Evolutionary conservation across 2,329 filamentous ascomycete species (phyloP).

Genomic region (Septoria petroselini): DNA sequence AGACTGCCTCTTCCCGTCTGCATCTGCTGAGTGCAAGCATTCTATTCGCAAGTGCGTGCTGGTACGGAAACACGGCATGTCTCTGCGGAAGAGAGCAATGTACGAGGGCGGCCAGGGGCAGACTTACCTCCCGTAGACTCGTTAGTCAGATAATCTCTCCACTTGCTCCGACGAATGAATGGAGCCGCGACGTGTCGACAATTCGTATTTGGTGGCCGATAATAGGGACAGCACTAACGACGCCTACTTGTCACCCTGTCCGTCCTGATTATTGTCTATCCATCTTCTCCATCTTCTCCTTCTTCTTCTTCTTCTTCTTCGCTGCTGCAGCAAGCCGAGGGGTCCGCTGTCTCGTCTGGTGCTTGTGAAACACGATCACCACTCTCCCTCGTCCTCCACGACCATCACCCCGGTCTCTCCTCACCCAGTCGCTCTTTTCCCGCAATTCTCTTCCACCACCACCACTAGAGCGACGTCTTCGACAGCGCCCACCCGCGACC

Average conservation of each 20-base stretch:
- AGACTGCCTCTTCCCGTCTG: background rate
- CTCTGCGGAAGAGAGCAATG: background rate
- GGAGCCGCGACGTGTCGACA: too few relatives aligned
- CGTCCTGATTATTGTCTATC: background rate
- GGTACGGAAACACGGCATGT: too few relatives aligned
- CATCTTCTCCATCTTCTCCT: background rate
- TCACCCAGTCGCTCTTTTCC: slow-evolving; percentile 7
- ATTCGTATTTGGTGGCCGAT: too few relatives aligned
- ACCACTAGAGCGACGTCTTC: background rate
- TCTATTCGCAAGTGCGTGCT: too few relatives aligned
- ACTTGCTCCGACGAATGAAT: too few relatives aligned
- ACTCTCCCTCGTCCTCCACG: background rate
- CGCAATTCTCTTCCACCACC: background rate
- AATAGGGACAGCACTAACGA: too few relatives aligned
- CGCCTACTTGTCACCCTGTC: background rate
- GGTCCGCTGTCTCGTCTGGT: background rate
- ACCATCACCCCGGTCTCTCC: background rate
- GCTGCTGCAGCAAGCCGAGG: background rate
- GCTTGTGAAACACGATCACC: background rate
- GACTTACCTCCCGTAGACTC: too few relatives aligned
- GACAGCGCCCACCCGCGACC: background rate
- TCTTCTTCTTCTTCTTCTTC: background rate
- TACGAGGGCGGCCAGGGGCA: too few relatives aligned
- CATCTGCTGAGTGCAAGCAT: too few relatives aligned
- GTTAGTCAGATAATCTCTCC: too few relatives aligned